phyloP scores from a whole-genome alignment of 805 yeast genomes.

The Kodamaea neixiangensis region DNA sequence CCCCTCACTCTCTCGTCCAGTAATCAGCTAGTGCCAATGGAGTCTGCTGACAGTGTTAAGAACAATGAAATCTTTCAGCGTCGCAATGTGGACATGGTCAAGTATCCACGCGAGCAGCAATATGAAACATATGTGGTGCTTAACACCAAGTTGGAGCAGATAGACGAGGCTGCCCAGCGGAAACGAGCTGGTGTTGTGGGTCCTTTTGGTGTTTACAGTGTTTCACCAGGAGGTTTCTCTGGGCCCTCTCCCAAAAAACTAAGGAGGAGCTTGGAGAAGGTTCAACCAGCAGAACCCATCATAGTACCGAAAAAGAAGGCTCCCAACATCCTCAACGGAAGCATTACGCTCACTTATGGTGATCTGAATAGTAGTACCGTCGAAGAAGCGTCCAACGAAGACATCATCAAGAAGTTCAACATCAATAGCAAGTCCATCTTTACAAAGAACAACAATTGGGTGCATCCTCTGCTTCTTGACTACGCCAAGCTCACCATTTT shows the following conservation, averaged over 20 bases:
- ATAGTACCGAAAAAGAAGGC: neutral
- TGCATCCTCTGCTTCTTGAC: constrained; percentile 36
- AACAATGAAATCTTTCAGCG: constrained; percentile 41
- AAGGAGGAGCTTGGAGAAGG: neutral
- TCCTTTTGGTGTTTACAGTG: constrained; percentile 7
- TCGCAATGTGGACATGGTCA: constrained; percentile 46
- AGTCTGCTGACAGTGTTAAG: constrained; percentile 17
- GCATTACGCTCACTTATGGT: neutral
- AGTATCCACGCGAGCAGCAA: constrained; percentile 34
- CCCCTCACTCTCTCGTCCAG: constrained; percentile 32
- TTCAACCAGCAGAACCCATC: neutral
- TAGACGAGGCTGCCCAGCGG: constrained; percentile 20
- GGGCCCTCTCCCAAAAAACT: neutral
- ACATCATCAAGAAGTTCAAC: constrained; percentile 2
- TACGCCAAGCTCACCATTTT: constrained; percentile 41
- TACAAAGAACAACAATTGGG: constrained; percentile 31
- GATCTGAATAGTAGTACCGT: neutral
- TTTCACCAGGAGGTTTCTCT: neutral
- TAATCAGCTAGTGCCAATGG: constrained; percentile 20
- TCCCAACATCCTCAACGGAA: constrained; percentile 8
- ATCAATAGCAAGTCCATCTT: constrained; percentile 18
- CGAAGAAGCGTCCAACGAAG: neutral
- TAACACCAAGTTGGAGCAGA: constrained; percentile 34
- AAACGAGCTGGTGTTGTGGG: neutral
- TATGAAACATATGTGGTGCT: constrained; percentile 43